phyloP scores from a whole-genome alignment of 2,329 filamentous ascomycete species.

The Colletotrichum eremochloae region DNA sequence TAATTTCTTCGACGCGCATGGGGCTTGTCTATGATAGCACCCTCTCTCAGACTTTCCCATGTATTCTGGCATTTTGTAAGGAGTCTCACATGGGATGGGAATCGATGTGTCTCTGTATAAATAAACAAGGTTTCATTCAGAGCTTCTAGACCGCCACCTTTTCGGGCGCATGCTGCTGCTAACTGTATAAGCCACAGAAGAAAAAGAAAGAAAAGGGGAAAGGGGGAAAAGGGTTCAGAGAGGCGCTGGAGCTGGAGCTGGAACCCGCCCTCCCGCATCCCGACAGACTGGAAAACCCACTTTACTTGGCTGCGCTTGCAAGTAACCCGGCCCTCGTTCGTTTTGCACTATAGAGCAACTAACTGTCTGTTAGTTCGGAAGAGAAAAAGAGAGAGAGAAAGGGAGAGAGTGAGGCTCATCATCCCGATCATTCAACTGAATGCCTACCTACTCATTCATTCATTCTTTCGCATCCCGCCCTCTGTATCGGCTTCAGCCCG shows the following conservation, averaged over 20 bases:
- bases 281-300: constrained; percentile 34
- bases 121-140: constrained; percentile 24
- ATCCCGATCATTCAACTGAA: not conserved
- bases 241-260: constrained; percentile 2
- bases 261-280: constrained; percentile 28
- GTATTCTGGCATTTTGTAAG: not conserved
- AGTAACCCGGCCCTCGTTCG: not conserved
- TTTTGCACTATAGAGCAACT: not conserved
- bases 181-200: not conserved
- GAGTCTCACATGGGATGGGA: not conserved
- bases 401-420: not conserved
- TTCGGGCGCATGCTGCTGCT: not conserved
- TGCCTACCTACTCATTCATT: not conserved
- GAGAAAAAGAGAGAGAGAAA: not conserved
- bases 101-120: not conserved
- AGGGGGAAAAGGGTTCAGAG: not conserved
- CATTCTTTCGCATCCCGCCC: not conserved
- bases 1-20: not conserved
- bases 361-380: not conserved
- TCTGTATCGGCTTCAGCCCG: too few relatives aligned
- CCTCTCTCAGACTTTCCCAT: not conserved
- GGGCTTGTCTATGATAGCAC: not conserved
- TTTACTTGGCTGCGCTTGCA: constrained; percentile 8
- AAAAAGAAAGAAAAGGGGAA: not conserved
- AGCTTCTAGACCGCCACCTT: constrained; percentile 19